These are phyloP conservation scores for Scutellaria baicalensis DNA, from an alignment of 257 asterid genomes.

Conservation along the genomic window DNA sequence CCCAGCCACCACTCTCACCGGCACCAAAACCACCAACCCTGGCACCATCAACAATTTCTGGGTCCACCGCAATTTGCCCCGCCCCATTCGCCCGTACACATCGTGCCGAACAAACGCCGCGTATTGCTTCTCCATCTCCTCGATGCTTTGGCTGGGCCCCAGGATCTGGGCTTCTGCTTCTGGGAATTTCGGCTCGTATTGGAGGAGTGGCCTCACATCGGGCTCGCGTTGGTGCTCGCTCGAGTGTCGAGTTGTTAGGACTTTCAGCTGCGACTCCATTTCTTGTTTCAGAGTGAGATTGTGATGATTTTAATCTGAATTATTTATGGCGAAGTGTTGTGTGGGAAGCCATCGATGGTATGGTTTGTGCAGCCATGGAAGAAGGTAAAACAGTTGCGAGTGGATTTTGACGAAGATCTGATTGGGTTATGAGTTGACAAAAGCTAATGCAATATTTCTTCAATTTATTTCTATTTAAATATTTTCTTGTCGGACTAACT, in stretches of 20 bases:
- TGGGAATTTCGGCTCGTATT: conserved; percentile 29
- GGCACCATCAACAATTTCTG: conserved; percentile 57
- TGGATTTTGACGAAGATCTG: conserved; percentile 15
- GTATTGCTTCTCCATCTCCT: conserved; percentile 66
- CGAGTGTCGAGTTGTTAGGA: conserved; percentile 25
- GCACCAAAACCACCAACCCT: conserved; percentile 52
- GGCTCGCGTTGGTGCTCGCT: conserved; percentile 22
- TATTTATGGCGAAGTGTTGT: background rate
- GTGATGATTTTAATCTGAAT: too few relatives aligned
- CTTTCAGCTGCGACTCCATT: conserved; percentile 73
- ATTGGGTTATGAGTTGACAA: background rate
- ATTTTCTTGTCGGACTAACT: too few relatives aligned
- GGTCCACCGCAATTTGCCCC: conserved; percentile 50
- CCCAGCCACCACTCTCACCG: conserved; percentile 54
- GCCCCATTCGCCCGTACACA: conserved; percentile 76
- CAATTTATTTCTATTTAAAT: too few relatives aligned
- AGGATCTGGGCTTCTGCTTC: conserved; percentile 1
- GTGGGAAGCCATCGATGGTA: conserved; percentile 29
- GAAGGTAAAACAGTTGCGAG: conserved; percentile 1
- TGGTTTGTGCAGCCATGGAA: background rate
- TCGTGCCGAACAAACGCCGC: conserved; percentile 71
- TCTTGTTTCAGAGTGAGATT: background rate
- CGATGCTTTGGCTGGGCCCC: conserved; percentile 30
- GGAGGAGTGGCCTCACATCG: conserved; percentile 69
- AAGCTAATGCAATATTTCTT: background rate